Base-by-base conservation (phyloP, 768 basidiomycete genomes). In the Serendipita sp. region DNA sequence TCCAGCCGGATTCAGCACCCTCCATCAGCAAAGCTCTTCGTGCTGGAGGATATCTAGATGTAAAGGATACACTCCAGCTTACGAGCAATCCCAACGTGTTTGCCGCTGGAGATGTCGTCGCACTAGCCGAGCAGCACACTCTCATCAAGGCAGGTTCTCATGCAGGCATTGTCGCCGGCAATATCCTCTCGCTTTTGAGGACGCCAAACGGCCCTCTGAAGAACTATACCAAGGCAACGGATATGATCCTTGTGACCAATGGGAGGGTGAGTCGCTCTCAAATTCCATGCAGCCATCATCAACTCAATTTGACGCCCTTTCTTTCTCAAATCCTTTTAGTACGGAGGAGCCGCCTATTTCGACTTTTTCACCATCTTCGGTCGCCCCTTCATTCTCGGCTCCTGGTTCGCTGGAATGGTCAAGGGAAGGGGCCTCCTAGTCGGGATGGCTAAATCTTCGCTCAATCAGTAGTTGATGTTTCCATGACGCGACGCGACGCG, bases 81-180 rank as follows among this genome's bases (percentile, higher is more conserved):
- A 68, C 67, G 4, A 73, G 71, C 0, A 73, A 83, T 70, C 73
- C 80, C 0, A 76, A 76, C 65, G 79, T 88, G 13, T 87, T 84
- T 64, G 87, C 86, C 0, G 76, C 73, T 2, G 86, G 86, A 1
- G 86, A 88, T 68, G 76, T 83, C 65, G 79, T 83, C 66, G 81
- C 84, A 44, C 82, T 79, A 75, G 64, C 72, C 0, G 86, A 86
- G 71, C 81, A 86, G 71, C 86, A 86, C 68, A 83, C 80, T 68
- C 73, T 72, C 0, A 75, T 72, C 15, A 86, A 87, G 70, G 74
- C 74, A 0, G 27, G 53, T 1, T 68, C 68, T 3, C 86, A 87
- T 66, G 71, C 69, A 3, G 45, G 69, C 1, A 65, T 85, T 44
- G 74, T 82, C 43, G 75, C 73, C 2, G 72, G 75, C 33, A 87